Percentiles rank a stretch among this genome's conserved stretches.
Conservation (phyloP, 768 basidiomycete species). For the Chlorophyllum brunneum region DNA sequence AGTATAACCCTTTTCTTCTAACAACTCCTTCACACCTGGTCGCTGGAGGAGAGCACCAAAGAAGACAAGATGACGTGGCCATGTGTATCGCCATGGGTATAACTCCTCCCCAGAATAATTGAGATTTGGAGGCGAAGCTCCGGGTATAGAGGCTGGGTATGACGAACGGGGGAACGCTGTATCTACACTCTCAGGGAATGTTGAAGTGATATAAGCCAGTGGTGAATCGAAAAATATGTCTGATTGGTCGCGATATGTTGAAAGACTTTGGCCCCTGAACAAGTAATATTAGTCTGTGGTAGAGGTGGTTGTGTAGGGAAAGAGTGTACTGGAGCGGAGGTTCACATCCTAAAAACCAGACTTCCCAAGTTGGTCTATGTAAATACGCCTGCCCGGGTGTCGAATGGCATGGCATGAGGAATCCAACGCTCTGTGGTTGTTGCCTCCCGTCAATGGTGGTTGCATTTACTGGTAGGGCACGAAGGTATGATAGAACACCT, state of each 20-base stretch:
- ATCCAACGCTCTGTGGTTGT: conserved; percentile 48
- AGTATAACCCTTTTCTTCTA: conserved; percentile 55
- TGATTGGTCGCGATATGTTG: conserved; percentile 75
- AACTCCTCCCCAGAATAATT: conserved; percentile 11
- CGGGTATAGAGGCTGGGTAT: conserved; percentile 49
- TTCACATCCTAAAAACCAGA: conserved; percentile 92
- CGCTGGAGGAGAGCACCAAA: conserved; percentile 75
- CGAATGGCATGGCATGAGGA: conserved; percentile 96
- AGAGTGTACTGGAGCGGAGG: conserved; percentile 77
- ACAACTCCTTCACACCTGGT: conserved; percentile 40
- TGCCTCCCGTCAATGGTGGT: conserved; percentile 26
- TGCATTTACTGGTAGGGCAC: conserved; percentile 44
- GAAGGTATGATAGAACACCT: conserved; percentile 65
- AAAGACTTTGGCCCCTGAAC: conserved; percentile 44
- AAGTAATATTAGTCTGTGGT: conserved; percentile 11
- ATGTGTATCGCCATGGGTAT: conserved; percentile 64
- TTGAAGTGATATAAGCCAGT: conserved; percentile 51
- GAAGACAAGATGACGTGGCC: conserved; percentile 79
- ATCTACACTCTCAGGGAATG: conserved; percentile 67
- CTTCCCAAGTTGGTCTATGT: conserved; percentile 57
- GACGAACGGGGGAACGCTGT: conserved; percentile 61
- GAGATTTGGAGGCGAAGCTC: conserved; percentile 26
- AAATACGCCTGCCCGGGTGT: conserved; percentile 89
- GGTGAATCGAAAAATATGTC: conserved; percentile 79
- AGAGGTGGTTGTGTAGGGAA: background rate